Percentiles rank a stretch among this genome's conserved stretches.
Conservation (phyloP, 2,329 filamentous ascomycete genomes). For the Calonectria pteridis region DNA sequence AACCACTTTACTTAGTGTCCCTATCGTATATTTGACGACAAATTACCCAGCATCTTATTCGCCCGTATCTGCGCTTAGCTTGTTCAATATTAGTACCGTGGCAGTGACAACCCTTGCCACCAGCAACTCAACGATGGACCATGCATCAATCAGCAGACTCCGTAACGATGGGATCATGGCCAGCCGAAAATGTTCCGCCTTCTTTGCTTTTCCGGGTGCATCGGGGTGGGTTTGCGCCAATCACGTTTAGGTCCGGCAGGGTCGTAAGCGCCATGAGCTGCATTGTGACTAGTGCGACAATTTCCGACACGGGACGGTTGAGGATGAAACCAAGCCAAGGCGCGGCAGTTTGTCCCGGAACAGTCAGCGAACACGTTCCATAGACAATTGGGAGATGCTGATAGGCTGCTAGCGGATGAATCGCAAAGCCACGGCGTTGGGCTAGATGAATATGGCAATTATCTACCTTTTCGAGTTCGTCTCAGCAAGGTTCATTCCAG, state of each 20-base stretch:
- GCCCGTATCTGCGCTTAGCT: background rate
- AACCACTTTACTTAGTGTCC: background rate
- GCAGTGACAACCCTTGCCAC: background rate
- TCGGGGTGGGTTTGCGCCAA: background rate
- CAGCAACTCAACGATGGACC: background rate
- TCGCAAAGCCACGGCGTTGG: background rate
- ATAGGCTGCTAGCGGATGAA: background rate
- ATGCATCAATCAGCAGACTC: background rate
- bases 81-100: background rate
- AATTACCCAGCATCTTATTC: background rate
- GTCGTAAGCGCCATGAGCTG: background rate
- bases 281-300: background rate
- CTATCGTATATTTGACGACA: background rate
- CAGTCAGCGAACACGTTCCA: background rate
- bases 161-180: background rate
- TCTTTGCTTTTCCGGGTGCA: background rate
- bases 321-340: background rate
- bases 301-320: background rate
- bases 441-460: background rate
- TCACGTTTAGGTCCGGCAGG: background rate
- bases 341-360: background rate
- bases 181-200: background rate
- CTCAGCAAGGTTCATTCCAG: background rate
- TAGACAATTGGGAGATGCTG: background rate
- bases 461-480: background rate